Evolutionary conservation across 805 yeast species (phyloP), one percentile per base, ranked within the genome.

Genomic region (Candida wancherniae): DNA sequence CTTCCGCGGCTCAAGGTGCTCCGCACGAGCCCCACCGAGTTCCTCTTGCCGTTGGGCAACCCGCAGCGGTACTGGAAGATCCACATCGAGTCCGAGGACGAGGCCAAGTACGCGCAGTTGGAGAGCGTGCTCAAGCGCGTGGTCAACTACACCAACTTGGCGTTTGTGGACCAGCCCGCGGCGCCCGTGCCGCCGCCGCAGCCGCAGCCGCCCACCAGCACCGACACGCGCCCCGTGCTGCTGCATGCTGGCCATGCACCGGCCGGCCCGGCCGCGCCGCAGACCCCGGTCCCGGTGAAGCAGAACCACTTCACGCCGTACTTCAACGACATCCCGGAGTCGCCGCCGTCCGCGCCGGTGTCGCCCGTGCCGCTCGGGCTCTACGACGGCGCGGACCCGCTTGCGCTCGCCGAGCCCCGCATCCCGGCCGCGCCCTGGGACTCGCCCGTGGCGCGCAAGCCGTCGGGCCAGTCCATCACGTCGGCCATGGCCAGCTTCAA

Each of bases 61-160:
- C 94, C 94, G 0, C 80, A 77, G 40, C 60, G 90, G 45, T 82
- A 75, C 53, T 84, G 94, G 94, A 68, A 67, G 36, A 62, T 74
- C 7, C 55, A 59, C 20, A 44, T 73, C 5, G 56, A 53, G 26
- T 48, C 68, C 0, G 51, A 47, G 3, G 61, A 64, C 26, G 29
- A 34, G 1, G 33, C 39, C 6, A 49, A 51, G 2, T 39, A 68
- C 4, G 37, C 40, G 4, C 39, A 40, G 13, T 49, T 68, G 29
- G 65, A 60, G 36, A 15, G 14, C 2, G 66, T 71, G 17, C 61
- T 77, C 25, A 59, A 55, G 20, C 40, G 44, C 6, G 57, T 61
- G 14, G 69, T 72, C 15, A 56, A 53, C 17, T 72, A 64, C 44
- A 55, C 74, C 29, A 68, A 68, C 36, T 37, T 70, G 34, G 48